Evolutionary conservation across 176 grass and related monocot genomes (phyloP).

Genomic region (Chrysopogon serrulatus): DNA sequence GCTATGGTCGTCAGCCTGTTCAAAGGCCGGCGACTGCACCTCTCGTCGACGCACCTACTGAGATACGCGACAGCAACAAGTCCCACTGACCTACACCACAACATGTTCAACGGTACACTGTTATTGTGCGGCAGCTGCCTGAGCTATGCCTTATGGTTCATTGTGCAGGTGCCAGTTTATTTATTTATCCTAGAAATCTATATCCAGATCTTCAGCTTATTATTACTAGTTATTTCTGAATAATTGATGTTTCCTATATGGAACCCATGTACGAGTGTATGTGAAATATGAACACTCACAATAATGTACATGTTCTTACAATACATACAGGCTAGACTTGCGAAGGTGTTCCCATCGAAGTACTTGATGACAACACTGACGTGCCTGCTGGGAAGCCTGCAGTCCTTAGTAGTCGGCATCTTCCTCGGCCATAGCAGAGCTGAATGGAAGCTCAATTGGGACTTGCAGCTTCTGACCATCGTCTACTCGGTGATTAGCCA

Average conservation of each 20-base stretch:
- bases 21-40: background rate
- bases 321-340: no score
- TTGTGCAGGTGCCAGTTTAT: background rate
- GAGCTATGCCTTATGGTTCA: slow-evolving; percentile 30
- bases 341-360: slow-evolving; percentile 29
- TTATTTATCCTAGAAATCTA: no score
- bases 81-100: background rate
- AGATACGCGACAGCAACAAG: background rate
- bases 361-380: slow-evolving; percentile 36
- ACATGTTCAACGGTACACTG: slow-evolving; percentile 13
- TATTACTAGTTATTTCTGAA: no score
- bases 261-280: no score
- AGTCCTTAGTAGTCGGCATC: slow-evolving; percentile 6
- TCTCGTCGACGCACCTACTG: background rate
- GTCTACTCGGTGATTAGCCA: slow-evolving; percentile 32
- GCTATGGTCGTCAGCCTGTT: slow-evolving; percentile 22
- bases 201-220: no score
- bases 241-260: no score
- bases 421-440: background rate
- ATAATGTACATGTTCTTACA: no score
- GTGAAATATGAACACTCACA: no score
- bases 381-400: slow-evolving; percentile 23
- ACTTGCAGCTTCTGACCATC: slow-evolving; percentile 29
- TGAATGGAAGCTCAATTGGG: slow-evolving; percentile 37
- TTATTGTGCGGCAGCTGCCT: slow-evolving; percentile 20